Base-by-base conservation (phyloP, 805 yeast genomes). In the Metschnikowia similis region DNA sequence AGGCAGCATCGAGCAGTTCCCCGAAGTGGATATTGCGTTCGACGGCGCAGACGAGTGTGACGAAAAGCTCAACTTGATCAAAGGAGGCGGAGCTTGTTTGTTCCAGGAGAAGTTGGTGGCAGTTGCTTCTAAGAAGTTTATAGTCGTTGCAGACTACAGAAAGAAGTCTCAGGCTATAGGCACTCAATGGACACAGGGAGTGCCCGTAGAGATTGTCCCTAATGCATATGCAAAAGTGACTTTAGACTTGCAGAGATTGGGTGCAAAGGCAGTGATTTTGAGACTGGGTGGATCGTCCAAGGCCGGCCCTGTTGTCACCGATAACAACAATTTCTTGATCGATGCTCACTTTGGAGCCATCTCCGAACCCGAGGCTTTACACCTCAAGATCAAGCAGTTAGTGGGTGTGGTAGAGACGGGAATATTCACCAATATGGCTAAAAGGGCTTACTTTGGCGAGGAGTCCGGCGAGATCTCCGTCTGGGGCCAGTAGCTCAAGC, bases 21-120 rank as follows among this genome's bases (percentile, higher is more conserved):
- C 96, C 2, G 77, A 77, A 27, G 72, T 94, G 41, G 99, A 94
- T 65, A 82, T 94, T 59, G 96, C 97, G 1, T 94, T 94, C 66
- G 99, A 94, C 67, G 99, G 99, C 41, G 98, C 99, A 2, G 99
- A 94, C 69, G 99, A 94, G 69, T 91, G 91, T 50, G 99, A 92
- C 67, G 64, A 80, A 4, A 64, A 76, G 17, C 76, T 94, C 59
- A 88, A 90, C 64, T 83, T 91, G 61, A 94, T 94, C 66, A 94
- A 94, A 71, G 99, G 99, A 57, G 99, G 99, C 44, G 99, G 99
- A 38, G 99, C 97, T 1, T 94, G 99, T 68, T 75, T 90, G 55
- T 85, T 94, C 72, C 99, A 92, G 72, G 99, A 94, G 67, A 94
- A 94, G 71, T 76, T 94, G 48, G 96, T 94, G 11, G 96, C 97